Base-by-base conservation (phyloP, 2,329 filamentous ascomycete species). In the Colletotrichum lindemuthianum region DNA sequence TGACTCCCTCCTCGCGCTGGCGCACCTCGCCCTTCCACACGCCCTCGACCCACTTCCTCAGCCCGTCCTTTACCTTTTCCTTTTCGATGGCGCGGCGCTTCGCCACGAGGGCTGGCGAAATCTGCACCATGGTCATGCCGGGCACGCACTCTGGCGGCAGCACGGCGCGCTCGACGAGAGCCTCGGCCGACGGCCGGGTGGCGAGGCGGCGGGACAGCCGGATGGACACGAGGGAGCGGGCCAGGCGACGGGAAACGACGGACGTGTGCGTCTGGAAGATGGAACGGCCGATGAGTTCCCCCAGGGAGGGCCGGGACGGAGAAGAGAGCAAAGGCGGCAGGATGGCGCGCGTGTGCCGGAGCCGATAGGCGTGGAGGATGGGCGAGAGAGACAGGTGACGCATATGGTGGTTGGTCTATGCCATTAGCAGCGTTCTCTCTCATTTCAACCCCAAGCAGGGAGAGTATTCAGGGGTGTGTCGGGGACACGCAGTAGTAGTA, bases 221-320 rank as follows among this genome's bases (percentile, higher is more conserved):
- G 70, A 92, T 92, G 55, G 85, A 84, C 6, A 88, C 85, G 3
- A 92, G 81, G 12, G 84, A 89, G 60, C 88, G 84, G 49, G 85
- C 86, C 3, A 92, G 82, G 24, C 82, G 80, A 16, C 88, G 85
- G 4, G 89, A 90, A 32, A 89, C 84, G 49, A 89, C 82, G 39
- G 89, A 86, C 12, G 88, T 92, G 59, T 84, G 81, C 44, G 88
- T 90, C 45, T 91, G 76, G 75, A 91, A 90, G 72, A 92, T 91
- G 73, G 81, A 84, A 44, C 88, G 84, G 24, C 81, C 76, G 56
- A 89, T 87, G 12, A 92, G 86, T 60, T 90, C 86, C 41, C 85
- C 75, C 2, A 89, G 79, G 4, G 86, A 83, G 2, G 89, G 87
- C 8, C 88, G 84, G 34, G 80, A 82, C 5, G 87, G 83, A 6